A percentile compares a stretch with the other conserved stretches of the same genome.
Evolutionary conservation across 2,329 filamentous ascomycete species (phyloP).

Genomic region (Pseudodiploospora longispora): DNA sequence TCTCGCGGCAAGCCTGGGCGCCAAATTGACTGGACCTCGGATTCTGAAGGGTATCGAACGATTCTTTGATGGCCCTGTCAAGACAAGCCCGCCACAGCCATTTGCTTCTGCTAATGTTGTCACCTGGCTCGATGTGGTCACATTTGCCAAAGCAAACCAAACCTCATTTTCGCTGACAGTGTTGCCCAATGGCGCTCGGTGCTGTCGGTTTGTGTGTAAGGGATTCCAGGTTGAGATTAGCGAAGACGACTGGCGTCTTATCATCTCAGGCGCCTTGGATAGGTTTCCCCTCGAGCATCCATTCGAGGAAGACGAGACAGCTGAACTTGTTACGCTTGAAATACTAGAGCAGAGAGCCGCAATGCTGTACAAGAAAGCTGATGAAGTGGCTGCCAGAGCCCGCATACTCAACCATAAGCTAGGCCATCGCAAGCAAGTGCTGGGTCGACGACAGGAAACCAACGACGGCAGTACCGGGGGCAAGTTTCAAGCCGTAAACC

Average conservation of each 20-base stretch:
- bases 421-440: constrained; percentile 23
- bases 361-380: constrained; percentile 71
- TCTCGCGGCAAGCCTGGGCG: constrained; percentile 76
- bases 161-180: constrained; percentile 68
- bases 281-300: constrained; percentile 70
- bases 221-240: constrained; percentile 76
- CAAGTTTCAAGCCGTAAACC: constrained; percentile 27
- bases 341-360: constrained; percentile 73
- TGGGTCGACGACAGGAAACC: constrained; percentile 18
- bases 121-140: constrained; percentile 79
- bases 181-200: constrained; percentile 57
- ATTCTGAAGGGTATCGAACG: constrained; percentile 80
- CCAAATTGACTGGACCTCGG: constrained; percentile 72
- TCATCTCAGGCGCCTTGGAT: constrained; percentile 74
- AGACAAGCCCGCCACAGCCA: constrained; percentile 43
- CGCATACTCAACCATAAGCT: constrained; percentile 75
- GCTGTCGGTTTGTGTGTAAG: constrained; percentile 76
- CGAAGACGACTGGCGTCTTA: constrained; percentile 80
- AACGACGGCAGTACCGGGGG: constrained; percentile 25
- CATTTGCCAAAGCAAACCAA: constrained; percentile 73
- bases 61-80: constrained; percentile 75
- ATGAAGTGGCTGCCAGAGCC: constrained; percentile 56
- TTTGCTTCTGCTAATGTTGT: constrained; percentile 45
- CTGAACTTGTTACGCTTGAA: constrained; percentile 75
- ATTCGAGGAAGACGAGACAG: constrained; percentile 77